Evolutionary conservation across 192 early-diverging fungal genomes (phyloP), one percentile per base, ranked within the genome.

Genomic region (Umbelopsis vinacea): DNA sequence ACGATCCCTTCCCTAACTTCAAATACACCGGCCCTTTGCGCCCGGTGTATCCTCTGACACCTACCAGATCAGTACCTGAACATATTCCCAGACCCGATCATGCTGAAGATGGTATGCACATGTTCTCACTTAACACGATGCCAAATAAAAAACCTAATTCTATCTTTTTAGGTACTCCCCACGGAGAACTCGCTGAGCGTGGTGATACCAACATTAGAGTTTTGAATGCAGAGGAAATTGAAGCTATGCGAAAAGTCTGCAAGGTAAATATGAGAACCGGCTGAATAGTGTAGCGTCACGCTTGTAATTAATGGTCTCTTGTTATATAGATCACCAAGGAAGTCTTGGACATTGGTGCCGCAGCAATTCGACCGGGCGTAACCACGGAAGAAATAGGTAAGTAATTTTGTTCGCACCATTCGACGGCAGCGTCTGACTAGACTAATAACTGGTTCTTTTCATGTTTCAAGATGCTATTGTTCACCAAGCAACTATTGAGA

Each of bases 381-480:
- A 98, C 96, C 0, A 97, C 96, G 0, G 96, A 98, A 70, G 94
- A 97, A 74, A 95, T 99, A 67, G 79, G 79, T 76, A 74, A 71
- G 37, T 15, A 23, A 26, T 19, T 37, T 12, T 14, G 15, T 10
- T 0, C 7, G 22, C 0, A 24, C 29, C 29, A 54, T 26, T 7
- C 40, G 5, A 11, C 0, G 40, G 6, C 40, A 6, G 6, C 6
- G 40, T 43, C 11, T 43, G 11, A 43, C 11, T 6, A 43, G 2
- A 43, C 5, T 43, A 11, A 43, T 43, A 43, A 12, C 40, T 43
- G 0, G 6, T 43, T 17, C 48, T 19, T 3, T 52, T 71, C 10
- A 69, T 12, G 33, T 6, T 46, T 48, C n/a, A 70, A 76, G 97
- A 98, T 71, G 85, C 92, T 3, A 85, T 96, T 38, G 91, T 98